Percentiles rank a stretch among this genome's conserved stretches.
Conservation (phyloP, 1,139 yeast genomes). For the Suhomyces anneliseae region DNA sequence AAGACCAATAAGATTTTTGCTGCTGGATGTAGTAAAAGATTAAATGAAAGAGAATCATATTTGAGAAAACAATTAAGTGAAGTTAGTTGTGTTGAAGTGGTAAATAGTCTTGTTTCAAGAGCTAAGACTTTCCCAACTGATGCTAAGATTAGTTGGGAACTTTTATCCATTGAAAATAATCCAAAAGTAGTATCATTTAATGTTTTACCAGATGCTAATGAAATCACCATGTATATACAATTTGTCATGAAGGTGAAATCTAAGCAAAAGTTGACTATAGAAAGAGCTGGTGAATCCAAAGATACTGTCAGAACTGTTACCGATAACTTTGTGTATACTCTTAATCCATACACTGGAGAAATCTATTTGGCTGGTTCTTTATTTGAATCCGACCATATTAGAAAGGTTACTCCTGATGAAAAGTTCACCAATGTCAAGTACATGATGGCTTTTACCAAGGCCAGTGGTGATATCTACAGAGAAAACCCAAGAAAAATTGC, state of each 20-base stretch:
- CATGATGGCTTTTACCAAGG: constrained; percentile 25
- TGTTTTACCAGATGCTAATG: constrained; percentile 63
- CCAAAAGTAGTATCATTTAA: constrained; percentile 72
- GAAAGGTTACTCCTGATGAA: constrained; percentile 40
- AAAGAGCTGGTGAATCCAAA: constrained; percentile 33
- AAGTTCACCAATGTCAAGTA: constrained; percentile 32
- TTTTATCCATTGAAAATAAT: constrained; percentile 62
- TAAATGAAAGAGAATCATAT: constrained; percentile 37
- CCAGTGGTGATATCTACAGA: constrained; percentile 49
- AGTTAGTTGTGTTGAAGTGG: constrained; percentile 56
- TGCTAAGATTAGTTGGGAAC: constrained; percentile 71
- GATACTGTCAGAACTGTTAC: constrained; percentile 57
- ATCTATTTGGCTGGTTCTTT: constrained; percentile 75
- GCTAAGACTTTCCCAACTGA: constrained; percentile 59
- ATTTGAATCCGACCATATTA: constrained; percentile 60
- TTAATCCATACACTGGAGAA: constrained; percentile 70
- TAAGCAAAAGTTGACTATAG: constrained; percentile 61
- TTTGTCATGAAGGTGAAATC: constrained; percentile 76
- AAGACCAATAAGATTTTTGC: constrained; percentile 72
- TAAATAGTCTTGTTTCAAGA: constrained; percentile 34
- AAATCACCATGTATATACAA: constrained; percentile 68
- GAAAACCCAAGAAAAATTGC: constrained; percentile 16
- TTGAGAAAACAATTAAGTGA: constrained; percentile 46
- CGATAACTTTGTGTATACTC: constrained; percentile 74
- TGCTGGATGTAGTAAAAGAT: constrained; percentile 37